These are phyloP conservation scores for Bombardia bombarda DNA, from an alignment of 495 filamentous ascomycete genomes.

Conservation along the genomic window DNA sequence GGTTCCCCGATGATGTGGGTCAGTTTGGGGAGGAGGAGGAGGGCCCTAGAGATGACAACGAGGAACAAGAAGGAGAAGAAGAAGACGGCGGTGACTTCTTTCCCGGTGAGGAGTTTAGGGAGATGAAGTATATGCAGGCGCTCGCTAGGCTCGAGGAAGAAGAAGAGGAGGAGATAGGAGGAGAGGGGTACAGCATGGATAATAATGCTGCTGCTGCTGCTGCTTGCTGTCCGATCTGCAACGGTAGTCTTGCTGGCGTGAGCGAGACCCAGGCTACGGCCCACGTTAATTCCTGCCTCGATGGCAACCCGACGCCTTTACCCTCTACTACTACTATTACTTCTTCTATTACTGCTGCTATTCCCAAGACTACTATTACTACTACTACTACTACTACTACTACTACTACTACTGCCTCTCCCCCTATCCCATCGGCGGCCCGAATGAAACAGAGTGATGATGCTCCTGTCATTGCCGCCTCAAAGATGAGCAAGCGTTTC, in stretches of 20 bases:
- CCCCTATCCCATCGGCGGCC: slow-evolving; percentile 16
- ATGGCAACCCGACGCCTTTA: slow-evolving; percentile 59
- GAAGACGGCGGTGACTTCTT: slow-evolving; percentile 34
- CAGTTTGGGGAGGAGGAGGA: slow-evolving; percentile 46
- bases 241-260: slow-evolving; percentile 49
- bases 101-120: slow-evolving; percentile 55
- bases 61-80: slow-evolving; percentile 30
- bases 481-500: slow-evolving; percentile 45
- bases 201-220: slow-evolving; percentile 18
- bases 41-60: slow-evolving; percentile 37
- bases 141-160: slow-evolving; percentile 50
- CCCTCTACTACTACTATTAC: no score
- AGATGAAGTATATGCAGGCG: slow-evolving; percentile 55
- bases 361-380: no score
- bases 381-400: no score
- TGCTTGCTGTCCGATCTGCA: slow-evolving; percentile 68
- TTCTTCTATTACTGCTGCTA: no score
- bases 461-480: slow-evolving; percentile 15
- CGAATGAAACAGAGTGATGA: not conserved
- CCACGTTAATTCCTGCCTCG: slow-evolving; percentile 92
- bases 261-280: slow-evolving; percentile 49
- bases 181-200: slow-evolving; percentile 5
- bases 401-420: no score
- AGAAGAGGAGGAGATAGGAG: slow-evolving; percentile 35
- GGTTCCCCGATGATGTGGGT: slow-evolving; percentile 35